Base-by-base conservation (phyloP, 106 monocot species). In the Triglochin maritima region DNA sequence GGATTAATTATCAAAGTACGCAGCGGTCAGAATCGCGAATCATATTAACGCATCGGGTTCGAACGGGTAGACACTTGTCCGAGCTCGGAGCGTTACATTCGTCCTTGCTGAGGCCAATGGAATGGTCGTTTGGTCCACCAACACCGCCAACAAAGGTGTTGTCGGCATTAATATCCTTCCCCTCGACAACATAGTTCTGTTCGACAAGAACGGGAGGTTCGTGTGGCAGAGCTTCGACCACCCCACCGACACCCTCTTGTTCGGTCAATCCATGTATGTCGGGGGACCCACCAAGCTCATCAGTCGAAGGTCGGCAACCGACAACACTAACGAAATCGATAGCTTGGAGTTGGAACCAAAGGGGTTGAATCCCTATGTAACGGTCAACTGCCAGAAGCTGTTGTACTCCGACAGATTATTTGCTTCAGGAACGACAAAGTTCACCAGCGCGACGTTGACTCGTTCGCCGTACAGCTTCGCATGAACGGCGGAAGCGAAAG, bases 141-240 rank as follows among this genome's bases (percentile, higher is more conserved):
- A 12, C 71, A 71, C 71, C 61, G 57, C 71, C 41, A 71, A 71
- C 62, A 62, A 71, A 44, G 71, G 71, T 12, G 71, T 62, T 11
- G 71, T 71, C 3, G 71, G 71, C 3, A 60, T 71, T 43, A 53
- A 52, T 11, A 50, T 71, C 49, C 41, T 60, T 3, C 61, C 71
- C 29, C 17, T 58, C 51, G 71, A 62, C 42, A 71, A 71, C 52
- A 17, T 71, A 0, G 62, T 71, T 1, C 5, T 71, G 50, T 62
- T 62, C 62, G 6, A 62, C 50, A 62, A 50, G 15, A 17, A 52
- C 5, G 50, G 49, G 3, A 62, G 29, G 48, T 62, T 62, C 50
- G 4, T 71, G 4, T 71, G 71, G 71, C 71, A 71, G 71, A 71
- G 71, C 62, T 71, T 71, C 62, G 50, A 71, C 50, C 14, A n/a